These are phyloP conservation scores for Salix brachista DNA, from an alignment of 345 rosid species.

Conservation along the genomic window DNA sequence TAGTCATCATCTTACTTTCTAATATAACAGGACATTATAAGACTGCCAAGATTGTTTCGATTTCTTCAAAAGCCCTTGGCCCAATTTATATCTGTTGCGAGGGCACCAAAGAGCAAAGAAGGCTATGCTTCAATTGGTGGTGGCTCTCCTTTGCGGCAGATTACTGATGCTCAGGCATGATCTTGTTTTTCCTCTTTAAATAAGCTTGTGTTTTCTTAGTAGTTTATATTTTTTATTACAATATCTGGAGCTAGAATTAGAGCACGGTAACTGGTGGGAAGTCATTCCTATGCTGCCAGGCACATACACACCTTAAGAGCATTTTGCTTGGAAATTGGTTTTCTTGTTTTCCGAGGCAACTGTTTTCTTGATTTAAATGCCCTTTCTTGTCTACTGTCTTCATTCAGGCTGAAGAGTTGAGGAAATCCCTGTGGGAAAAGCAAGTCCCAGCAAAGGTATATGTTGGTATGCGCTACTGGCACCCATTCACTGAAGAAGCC, in stretches of 20 bases:
- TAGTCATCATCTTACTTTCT: background rate
- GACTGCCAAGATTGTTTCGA: slow-evolving; percentile 76
- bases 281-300: background rate
- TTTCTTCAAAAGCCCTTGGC: slow-evolving; percentile 98
- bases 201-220: background rate
- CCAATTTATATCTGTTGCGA: slow-evolving; percentile 74
- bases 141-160: slow-evolving; percentile 86
- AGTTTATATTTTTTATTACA: background rate
- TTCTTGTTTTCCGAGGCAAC: no score
- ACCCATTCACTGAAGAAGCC: slow-evolving; percentile 98
- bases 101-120: slow-evolving; percentile 98
- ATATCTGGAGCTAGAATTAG: background rate
- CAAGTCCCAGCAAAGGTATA: slow-evolving; percentile 85
- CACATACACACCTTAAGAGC: background rate
- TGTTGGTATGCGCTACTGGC: slow-evolving; percentile 99
- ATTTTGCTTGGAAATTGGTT: background rate
- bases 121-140: slow-evolving; percentile 99
- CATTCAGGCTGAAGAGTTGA: slow-evolving; percentile 80
- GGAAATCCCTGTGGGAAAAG: slow-evolving; percentile 79
- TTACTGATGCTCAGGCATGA: slow-evolving; percentile 89
- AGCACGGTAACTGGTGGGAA: background rate
- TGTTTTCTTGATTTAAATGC: background rate
- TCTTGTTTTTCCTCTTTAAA: background rate
- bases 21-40: slow-evolving; percentile 71
- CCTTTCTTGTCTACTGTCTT: slow-evolving; percentile 6